These are phyloP conservation scores for Fibroporia radiculosa DNA, from an alignment of 768 basidiomycete species.

Conservation along the genomic window DNA sequence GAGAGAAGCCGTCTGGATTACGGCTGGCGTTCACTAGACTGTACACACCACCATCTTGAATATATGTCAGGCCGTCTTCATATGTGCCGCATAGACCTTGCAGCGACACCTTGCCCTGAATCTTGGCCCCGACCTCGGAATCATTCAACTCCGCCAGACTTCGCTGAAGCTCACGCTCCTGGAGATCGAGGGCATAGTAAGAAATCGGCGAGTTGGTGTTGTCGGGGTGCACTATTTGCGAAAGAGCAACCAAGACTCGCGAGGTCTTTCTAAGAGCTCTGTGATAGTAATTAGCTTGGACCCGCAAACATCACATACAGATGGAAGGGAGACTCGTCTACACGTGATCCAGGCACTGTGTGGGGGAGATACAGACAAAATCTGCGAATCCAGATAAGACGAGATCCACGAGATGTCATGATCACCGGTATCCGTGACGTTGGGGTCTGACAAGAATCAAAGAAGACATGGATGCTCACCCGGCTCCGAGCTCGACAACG, in stretches of 20 bases:
- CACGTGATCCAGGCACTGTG: conserved; percentile 4
- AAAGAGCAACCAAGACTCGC: conserved; percentile 66
- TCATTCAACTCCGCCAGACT: conserved; percentile 60
- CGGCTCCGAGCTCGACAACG: conserved; percentile 89
- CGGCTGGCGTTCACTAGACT: conserved; percentile 14
- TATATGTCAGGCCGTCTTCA: conserved; percentile 78
- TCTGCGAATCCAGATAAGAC: not conserved
- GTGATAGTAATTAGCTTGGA: conserved; percentile 2
- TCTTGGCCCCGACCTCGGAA: conserved; percentile 52
- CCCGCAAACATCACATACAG: not conserved
- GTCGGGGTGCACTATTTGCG: conserved; percentile 40
- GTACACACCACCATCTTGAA: conserved; percentile 55
- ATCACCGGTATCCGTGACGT: not conserved
- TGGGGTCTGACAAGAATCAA: not conserved
- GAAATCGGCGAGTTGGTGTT: conserved; percentile 45
- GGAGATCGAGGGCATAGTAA: conserved; percentile 92
- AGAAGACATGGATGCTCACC: conserved; percentile 47
- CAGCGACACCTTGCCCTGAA: conserved; percentile 67
- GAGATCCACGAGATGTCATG: not conserved
- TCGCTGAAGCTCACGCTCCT: conserved; percentile 76
- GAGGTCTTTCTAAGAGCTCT: conserved; percentile 89
- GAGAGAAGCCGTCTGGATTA: conserved; percentile 6
- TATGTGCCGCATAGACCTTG: conserved; percentile 91
- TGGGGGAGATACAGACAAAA: not conserved
- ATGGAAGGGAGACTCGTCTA: not conserved